Conservation (phyloP, 225 moss, liverwort and hornwort genomes). For the Marchantia polymorpha region DNA sequence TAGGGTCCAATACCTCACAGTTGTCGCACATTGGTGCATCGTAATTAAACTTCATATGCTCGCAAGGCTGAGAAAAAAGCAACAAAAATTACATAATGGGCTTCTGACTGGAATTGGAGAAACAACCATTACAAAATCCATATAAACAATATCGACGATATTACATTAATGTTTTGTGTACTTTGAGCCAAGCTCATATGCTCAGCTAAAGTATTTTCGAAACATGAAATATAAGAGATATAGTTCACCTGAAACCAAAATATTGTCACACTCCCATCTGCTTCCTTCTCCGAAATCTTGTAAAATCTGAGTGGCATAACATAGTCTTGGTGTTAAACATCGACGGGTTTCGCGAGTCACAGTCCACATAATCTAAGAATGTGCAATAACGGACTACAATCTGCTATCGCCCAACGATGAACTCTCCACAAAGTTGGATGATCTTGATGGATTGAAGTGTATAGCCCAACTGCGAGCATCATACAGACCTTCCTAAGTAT, state of each 20-base stretch:
- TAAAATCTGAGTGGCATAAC: slow-evolving; percentile 31
- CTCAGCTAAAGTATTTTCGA: background rate
- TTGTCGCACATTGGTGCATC: slow-evolving; percentile 39
- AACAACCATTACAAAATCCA: background rate
- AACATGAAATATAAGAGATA: background rate
- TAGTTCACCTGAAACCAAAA: slow-evolving; percentile 47
- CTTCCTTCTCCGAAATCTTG: slow-evolving; percentile 13
- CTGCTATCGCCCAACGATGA: too few relatives aligned
- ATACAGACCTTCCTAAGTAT: too few relatives aligned
- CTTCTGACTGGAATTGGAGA: background rate
- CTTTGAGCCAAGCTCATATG: background rate
- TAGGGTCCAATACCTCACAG: slow-evolving; percentile 36
- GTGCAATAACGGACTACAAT: background rate
- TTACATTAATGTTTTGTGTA: background rate
- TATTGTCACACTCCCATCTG: slow-evolving; percentile 22
- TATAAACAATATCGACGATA: background rate
- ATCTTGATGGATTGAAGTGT: too few relatives aligned
- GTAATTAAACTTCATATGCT: slow-evolving; percentile 48
- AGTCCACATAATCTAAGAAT: background rate
- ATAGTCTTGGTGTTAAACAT: background rate
- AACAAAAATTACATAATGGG: background rate
- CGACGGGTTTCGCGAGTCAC: background rate
- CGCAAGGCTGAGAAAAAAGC: slow-evolving; percentile 36
- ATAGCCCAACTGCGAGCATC: too few relatives aligned
- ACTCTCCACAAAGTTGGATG: too few relatives aligned